Conservation (phyloP, 805 yeast species). For the Candida loeiensis region DNA sequence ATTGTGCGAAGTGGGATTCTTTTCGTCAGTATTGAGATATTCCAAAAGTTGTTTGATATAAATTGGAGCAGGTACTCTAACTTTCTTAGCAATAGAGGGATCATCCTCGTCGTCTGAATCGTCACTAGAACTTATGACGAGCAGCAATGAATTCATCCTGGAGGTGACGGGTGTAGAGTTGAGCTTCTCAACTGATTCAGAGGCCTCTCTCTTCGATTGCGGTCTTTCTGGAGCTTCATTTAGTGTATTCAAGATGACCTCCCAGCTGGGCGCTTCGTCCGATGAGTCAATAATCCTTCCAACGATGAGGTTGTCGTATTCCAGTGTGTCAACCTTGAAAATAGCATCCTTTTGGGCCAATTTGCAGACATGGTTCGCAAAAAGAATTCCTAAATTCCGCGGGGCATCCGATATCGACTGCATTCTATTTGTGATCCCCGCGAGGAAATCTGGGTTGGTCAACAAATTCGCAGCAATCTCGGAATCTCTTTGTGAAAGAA, state of each 20-base stretch:
- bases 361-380: slow-evolving; percentile 51
- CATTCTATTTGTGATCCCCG: slow-evolving; percentile 53
- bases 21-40: slow-evolving; percentile 48
- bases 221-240: too few relatives aligned
- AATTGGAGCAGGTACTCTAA: slow-evolving; percentile 47
- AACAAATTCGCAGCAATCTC: slow-evolving; percentile 28
- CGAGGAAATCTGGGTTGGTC: slow-evolving; percentile 38
- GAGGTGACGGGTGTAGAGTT: background rate
- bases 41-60: slow-evolving; percentile 70
- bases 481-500: slow-evolving; percentile 21
- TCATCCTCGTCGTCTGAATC: slow-evolving; percentile 49
- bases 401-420: slow-evolving; percentile 43
- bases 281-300: too few relatives aligned
- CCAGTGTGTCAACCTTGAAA: slow-evolving; percentile 19
- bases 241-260: too few relatives aligned
- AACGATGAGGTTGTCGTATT: background rate
- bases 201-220: too few relatives aligned
- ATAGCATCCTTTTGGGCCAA: slow-evolving; percentile 27
- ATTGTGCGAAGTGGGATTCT: slow-evolving; percentile 45
- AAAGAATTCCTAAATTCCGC: slow-evolving; percentile 51
- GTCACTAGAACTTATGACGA: slow-evolving; percentile 1
- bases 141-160: background rate
- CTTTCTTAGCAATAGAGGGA: slow-evolving; percentile 37
- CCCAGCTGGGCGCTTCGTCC: too few relatives aligned
- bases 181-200: too few relatives aligned